Conservation (phyloP, 768 basidiomycete genomes). For the Podaxis mareebaensis region DNA sequence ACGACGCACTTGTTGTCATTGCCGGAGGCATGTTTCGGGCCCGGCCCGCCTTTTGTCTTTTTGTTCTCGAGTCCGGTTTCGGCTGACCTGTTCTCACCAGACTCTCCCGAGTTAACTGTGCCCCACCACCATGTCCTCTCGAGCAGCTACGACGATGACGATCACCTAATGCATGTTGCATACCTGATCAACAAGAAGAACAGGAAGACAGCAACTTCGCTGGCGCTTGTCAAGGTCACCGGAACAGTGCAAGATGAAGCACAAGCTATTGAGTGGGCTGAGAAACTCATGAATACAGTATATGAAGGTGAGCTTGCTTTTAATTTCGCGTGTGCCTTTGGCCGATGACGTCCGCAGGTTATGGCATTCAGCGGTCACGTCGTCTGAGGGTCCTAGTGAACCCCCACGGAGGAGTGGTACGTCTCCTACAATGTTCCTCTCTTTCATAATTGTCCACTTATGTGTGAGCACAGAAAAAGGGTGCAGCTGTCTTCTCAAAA, state of each 20-base stretch:
- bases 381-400: constrained; percentile 74
- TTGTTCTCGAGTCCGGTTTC: neutral
- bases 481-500: constrained; percentile 48
- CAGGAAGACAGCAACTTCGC: constrained; percentile 35
- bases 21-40: constrained; percentile 10
- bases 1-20: constrained; percentile 15
- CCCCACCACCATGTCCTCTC: constrained; percentile 53
- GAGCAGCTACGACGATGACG: constrained; percentile 39
- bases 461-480: constrained; percentile 55
- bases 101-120: constrained; percentile 16
- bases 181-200: constrained; percentile 47
- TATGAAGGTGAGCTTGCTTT: constrained; percentile 55
- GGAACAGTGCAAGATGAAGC: constrained; percentile 29
- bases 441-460: constrained; percentile 2
- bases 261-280: constrained; percentile 52
- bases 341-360: constrained; percentile 20
- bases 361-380: constrained; percentile 56
- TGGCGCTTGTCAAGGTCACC: constrained; percentile 45
- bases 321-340: neutral
- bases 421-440: constrained; percentile 24
- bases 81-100: constrained; percentile 2
- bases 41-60: neutral
- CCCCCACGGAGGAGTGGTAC: constrained; percentile 75
- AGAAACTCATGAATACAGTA: constrained; percentile 51
- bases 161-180: constrained; percentile 43